phyloP scores from a whole-genome alignment of 2,329 filamentous ascomycete species.

The Huntiella abstrusa region DNA sequence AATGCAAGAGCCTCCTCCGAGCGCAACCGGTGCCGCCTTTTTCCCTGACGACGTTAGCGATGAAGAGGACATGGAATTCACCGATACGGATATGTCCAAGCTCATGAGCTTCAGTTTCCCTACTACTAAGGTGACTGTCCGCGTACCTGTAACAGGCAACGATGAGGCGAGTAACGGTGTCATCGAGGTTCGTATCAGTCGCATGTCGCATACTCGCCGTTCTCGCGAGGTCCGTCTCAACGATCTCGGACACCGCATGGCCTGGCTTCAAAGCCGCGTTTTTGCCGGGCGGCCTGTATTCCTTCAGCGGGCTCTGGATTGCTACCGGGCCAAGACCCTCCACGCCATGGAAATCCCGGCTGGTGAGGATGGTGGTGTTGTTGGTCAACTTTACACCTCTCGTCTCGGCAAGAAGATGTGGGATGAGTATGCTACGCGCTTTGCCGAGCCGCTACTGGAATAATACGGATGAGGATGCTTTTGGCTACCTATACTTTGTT shows the following conservation, averaged over 20 bases:
- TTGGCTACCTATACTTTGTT: background rate
- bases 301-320: constrained; percentile 83
- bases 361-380: constrained; percentile 30
- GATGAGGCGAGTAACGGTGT: constrained; percentile 27
- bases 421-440: constrained; percentile 30
- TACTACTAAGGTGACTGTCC: constrained; percentile 26
- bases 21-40: constrained; percentile 54
- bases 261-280: constrained; percentile 84
- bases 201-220: constrained; percentile 48
- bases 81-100: background rate
- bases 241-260: constrained; percentile 86
- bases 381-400: constrained; percentile 76
- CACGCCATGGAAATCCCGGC: constrained; percentile 49
- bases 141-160: constrained; percentile 41
- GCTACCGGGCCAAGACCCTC: constrained; percentile 81
- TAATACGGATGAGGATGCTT: background rate
- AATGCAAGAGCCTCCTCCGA: constrained; percentile 72
- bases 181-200: constrained; percentile 44
- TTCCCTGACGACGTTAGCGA: constrained; percentile 46
- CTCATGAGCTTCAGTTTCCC: too few species aligned
- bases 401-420: constrained; percentile 67
- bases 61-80: constrained; percentile 22
- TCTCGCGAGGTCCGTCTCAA: constrained; percentile 80
- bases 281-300: constrained; percentile 78
- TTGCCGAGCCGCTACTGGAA: background rate